Conservation (phyloP, 2,329 filamentous ascomycete genomes). For the Apiospora pterosperma region DNA sequence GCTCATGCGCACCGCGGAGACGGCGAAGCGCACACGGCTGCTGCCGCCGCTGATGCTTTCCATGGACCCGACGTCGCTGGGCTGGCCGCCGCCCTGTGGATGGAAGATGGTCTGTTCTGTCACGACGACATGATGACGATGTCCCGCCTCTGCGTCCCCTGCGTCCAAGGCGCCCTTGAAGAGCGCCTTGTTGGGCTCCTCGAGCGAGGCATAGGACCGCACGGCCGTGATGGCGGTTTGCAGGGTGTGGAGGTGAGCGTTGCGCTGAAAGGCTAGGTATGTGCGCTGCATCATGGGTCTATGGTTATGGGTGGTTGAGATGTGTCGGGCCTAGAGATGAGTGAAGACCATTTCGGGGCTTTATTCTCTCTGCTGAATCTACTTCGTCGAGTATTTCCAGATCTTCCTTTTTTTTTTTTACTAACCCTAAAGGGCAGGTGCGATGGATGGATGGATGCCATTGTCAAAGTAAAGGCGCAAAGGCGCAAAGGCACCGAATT, state of each 20-base stretch:
- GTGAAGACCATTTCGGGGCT: no score
- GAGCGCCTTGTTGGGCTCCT: conserved; percentile 48
- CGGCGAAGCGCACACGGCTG: conserved; percentile 39
- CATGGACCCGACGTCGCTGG: conserved; percentile 63
- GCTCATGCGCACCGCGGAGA: conserved; percentile 56
- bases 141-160: background rate
- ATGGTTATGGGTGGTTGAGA: background rate
- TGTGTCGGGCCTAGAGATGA: background rate
- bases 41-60: conserved; percentile 18
- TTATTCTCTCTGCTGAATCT: background rate
- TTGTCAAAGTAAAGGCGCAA: background rate
- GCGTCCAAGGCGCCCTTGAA: conserved; percentile 54
- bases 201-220: conserved; percentile 44
- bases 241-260: conserved; percentile 27
- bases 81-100: conserved; percentile 71
- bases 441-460: no score
- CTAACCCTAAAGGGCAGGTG: background rate
- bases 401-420: background rate
- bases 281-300: conserved; percentile 30
- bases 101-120: conserved; percentile 71
- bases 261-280: conserved; percentile 35
- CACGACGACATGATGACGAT: conserved; percentile 46
- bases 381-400: no score
- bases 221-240: conserved; percentile 40
- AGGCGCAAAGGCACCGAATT: no score